Evolutionary conservation across 2,329 filamentous ascomycete species (phyloP).

Genomic region (Alternaria alternata): DNA sequence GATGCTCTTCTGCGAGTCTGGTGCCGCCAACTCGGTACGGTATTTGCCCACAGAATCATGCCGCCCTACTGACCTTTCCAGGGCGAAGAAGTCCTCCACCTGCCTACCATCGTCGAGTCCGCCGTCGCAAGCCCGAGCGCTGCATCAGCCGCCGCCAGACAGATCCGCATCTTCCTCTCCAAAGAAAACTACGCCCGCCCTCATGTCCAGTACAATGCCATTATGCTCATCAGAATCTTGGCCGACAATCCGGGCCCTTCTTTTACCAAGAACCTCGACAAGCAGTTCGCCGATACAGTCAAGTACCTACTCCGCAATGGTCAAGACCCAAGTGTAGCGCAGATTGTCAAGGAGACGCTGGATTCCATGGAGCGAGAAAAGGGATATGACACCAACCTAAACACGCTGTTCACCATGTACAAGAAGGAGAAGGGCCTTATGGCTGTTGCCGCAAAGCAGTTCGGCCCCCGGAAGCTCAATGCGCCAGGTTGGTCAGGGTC

Average conservation of each 20-base stretch:
- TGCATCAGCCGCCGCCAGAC: constrained; percentile 78
- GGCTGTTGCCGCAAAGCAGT: constrained; percentile 49
- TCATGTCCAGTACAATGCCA: constrained; percentile 89
- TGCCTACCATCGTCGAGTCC: constrained; percentile 91
- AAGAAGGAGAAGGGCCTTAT: constrained; percentile 73
- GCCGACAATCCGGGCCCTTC: constrained; percentile 88
- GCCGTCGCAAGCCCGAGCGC: constrained; percentile 91
- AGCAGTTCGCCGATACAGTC: constrained; percentile 78
- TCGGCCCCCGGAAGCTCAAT: constrained; percentile 53
- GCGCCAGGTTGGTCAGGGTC: constrained; percentile 53
- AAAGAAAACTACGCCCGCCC: constrained; percentile 72
- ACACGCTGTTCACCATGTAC: constrained; percentile 83
- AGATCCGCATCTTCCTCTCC: constrained; percentile 83
- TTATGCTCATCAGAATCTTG: constrained; percentile 94
- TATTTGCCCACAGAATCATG: not conserved
- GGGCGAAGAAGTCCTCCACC: constrained; percentile 89
- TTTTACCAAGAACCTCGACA: constrained; percentile 90
- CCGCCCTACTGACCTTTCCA: constrained; percentile 47
- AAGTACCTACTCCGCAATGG: constrained; percentile 77
- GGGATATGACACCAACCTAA: constrained; percentile 75
- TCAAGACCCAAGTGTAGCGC: constrained; percentile 78
- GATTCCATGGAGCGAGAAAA: constrained; percentile 79
- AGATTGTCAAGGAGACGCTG: constrained; percentile 87
- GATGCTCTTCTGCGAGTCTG: constrained; percentile 84
- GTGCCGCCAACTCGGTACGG: constrained; percentile 60